Evolutionary conservation across 2,329 filamentous ascomycete genomes (phyloP), one percentile per base, ranked within the genome.

Genomic region (Pestalotiopsis sp.): DNA sequence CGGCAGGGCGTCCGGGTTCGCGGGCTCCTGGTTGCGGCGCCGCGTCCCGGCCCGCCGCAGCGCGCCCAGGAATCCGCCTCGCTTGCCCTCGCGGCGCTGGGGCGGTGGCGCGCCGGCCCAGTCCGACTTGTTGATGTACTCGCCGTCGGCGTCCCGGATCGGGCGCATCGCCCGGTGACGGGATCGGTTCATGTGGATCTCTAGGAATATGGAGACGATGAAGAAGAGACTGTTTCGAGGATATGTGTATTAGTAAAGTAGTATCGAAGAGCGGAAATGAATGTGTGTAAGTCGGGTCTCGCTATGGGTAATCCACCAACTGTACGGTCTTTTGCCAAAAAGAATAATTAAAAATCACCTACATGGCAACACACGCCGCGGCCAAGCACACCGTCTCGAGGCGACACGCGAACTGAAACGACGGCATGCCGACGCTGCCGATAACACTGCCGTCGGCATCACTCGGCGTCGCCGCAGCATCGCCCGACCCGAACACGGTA

Each of bases 121-220:
- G 31, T 62, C 59, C 20, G 59, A 62, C 59, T 62, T 62, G 59
- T 62, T 62, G 59, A 62, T 62, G 31, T 62, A 62, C 27, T 62
- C 59, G 14, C 59, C 59, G 59, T 62, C 59, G 31, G 59, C 59
- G n/a, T 62, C 59, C 12, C 59, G 59, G 27, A 62, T 62, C 9
- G 59, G 59, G 3, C 59, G 27, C 36, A 23, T 20, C n/a, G 59
- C 59, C 12, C 59, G 12, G n/a, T 62, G 59, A 17, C 59, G 59
- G 25, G 12, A 41, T n/a, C 59, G 59, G n/a, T 62, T 62, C 59
- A 62, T 62, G 36, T 62, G 59, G 38, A 62, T 62, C 36, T 62
- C 59, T n/a, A 62, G 36, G 31, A 62, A 62, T 31, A 62, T 41
- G 59, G 59, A 62, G 59, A 62, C 14, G 59, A 62, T 62, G 59